Percentiles rank a stretch among this genome's conserved stretches.
These are phyloP conservation scores for Aspergillus sp. DNA, from an alignment of 2,329 filamentous ascomycete species.

Conservation along the genomic window DNA sequence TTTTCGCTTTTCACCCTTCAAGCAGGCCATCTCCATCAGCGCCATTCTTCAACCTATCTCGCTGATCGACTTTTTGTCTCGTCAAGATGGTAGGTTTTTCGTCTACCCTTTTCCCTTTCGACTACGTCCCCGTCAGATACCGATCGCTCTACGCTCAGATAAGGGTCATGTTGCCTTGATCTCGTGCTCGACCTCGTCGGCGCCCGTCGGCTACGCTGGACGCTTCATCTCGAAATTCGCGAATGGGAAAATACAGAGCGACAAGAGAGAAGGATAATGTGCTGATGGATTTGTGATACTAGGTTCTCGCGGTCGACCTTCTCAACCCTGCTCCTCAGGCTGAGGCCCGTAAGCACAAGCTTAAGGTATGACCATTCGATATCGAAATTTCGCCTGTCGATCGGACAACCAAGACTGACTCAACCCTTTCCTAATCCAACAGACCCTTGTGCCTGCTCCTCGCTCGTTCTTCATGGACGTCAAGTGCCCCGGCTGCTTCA, in stretches of 20 bases:
- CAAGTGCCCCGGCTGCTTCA: conserved; percentile 99
- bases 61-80: conserved; percentile 42
- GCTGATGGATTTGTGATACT: conserved; percentile 26
- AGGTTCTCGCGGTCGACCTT: conserved; percentile 99
- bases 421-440: conserved; percentile 3
- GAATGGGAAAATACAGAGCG: not conserved
- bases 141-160: not conserved
- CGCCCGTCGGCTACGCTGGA: conserved; percentile 6
- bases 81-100: conserved; percentile 45
- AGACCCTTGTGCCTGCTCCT: conserved; percentile 92
- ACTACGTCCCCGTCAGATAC: not conserved
- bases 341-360: conserved; percentile 99
- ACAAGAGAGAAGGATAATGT: not conserved
- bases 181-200: conserved; percentile 16
- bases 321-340: conserved; percentile 97
- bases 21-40: conserved; percentile 45
- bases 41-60: conserved; percentile 36
- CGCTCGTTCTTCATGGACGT: conserved; percentile 99
- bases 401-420: not conserved
- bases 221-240: not conserved
- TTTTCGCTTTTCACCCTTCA: conserved; percentile 31
- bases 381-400: conserved; percentile 2
- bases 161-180: not conserved
- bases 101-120: conserved; percentile 5
- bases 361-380: conserved; percentile 72